Conservation (phyloP, 2,329 filamentous ascomycete genomes). For the Botrytis medusae region DNA sequence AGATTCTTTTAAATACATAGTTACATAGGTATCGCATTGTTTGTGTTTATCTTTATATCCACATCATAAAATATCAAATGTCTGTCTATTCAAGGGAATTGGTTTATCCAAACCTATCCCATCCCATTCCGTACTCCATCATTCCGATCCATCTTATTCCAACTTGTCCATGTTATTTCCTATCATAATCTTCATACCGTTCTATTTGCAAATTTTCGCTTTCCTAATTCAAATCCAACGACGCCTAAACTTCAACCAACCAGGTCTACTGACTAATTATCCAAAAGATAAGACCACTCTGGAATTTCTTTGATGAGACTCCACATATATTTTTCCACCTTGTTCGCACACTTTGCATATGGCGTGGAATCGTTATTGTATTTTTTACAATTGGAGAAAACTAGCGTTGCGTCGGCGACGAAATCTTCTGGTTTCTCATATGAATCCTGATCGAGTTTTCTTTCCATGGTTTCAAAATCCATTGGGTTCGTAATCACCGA, state of each 20-base stretch:
- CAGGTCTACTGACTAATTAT: slow-evolving; percentile 20
- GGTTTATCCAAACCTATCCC: background rate
- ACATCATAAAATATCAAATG: background rate
- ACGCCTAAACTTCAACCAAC: background rate
- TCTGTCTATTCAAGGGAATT: background rate
- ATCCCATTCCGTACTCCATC: background rate
- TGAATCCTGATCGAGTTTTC: slow-evolving; percentile 88
- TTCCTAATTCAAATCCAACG: background rate
- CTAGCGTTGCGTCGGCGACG: slow-evolving; percentile 79
- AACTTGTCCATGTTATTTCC: background rate
- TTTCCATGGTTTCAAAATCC: slow-evolving; percentile 95
- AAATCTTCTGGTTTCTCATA: slow-evolving; percentile 93
- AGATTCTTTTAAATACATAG: background rate
- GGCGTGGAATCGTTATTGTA: slow-evolving; percentile 96
- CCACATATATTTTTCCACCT: slow-evolving; percentile 95
- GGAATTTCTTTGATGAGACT: slow-evolving; percentile 85
- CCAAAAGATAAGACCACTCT: slow-evolving; percentile 70
- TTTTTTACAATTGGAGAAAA: slow-evolving; percentile 91
- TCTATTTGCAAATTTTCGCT: background rate
- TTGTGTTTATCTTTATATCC: too few relatives aligned
- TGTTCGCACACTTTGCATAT: slow-evolving; percentile 93
- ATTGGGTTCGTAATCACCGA: slow-evolving; percentile 98
- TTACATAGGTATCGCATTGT: background rate
- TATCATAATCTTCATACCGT: background rate
- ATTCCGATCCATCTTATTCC: background rate